Evolutionary conservation across 2,329 filamentous ascomycete genomes (phyloP).

Genomic region (Microdochium paspali): DNA sequence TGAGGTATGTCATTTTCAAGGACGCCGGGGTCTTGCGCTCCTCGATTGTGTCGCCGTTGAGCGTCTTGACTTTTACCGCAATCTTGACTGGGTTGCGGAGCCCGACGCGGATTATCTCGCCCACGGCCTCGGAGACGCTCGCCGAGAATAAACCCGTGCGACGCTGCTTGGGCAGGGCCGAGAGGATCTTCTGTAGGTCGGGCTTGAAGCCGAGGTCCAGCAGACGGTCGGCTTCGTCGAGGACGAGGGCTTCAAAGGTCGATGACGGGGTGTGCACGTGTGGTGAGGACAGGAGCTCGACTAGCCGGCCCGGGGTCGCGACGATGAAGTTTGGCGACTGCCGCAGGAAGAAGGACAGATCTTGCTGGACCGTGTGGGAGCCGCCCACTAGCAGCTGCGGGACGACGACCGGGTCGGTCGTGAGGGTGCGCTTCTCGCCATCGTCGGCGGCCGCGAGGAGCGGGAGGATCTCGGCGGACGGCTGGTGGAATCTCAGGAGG

Average conservation of each 20-base stretch:
- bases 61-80: slow-evolving; percentile 78
- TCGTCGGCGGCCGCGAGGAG: slow-evolving; percentile 40
- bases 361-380: slow-evolving; percentile 67
- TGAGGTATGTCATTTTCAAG: slow-evolving; percentile 81
- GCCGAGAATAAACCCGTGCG: slow-evolving; percentile 92
- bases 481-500: slow-evolving; percentile 72
- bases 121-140: slow-evolving; percentile 89
- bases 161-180: slow-evolving; percentile 80
- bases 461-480: slow-evolving; percentile 59
- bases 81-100: slow-evolving; percentile 92
- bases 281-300: slow-evolving; percentile 77
- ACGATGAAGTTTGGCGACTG: slow-evolving; percentile 82
- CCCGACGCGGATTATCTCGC: slow-evolving; percentile 85
- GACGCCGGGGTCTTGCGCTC: slow-evolving; percentile 87
- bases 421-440: slow-evolving; percentile 44
- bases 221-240: slow-evolving; percentile 90
- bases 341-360: slow-evolving; percentile 76
- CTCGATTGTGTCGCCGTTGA: slow-evolving; percentile 55
- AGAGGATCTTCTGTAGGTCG: slow-evolving; percentile 77
- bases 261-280: slow-evolving; percentile 83
- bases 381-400: slow-evolving; percentile 87
- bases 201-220: slow-evolving; percentile 91
- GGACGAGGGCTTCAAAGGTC: slow-evolving; percentile 82
- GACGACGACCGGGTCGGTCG: slow-evolving; percentile 46
- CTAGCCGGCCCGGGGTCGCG: slow-evolving; percentile 79